Evolutionary conservation across 257 asterid genomes (phyloP), one percentile per base, ranked within the genome.

Genomic region (Ballota nigra): DNA sequence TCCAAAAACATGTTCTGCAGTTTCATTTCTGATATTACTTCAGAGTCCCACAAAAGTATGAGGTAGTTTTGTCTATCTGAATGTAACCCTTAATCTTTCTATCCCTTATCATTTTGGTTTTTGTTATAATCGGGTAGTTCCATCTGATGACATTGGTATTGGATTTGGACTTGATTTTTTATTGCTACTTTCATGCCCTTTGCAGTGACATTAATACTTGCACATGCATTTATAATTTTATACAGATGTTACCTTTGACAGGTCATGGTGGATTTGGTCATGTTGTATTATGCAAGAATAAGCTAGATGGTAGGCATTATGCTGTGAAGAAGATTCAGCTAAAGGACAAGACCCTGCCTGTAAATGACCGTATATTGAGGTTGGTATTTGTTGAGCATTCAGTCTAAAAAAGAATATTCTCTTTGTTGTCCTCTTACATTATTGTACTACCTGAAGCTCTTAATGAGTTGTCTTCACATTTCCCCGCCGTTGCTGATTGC

Each of bases 221-320:
- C 52, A 24, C 22, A 61, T 45, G 78, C 5, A 41, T 33, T 8
- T 52, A n/a, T n/a, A n/a, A n/a, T n/a, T n/a, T n/a, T n/a, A 16
- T 66, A 55, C 28, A 11, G 43, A 12, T 66, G 70, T 63, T 36
- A 33, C 63, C 61, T 80, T 68, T 76, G 65, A 65, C 83, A 93
- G 98, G 98, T 68, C 99, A 85, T 73, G 99, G 99, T 75, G 99
- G 99, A 69, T 94, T 91, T 83, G 99, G 99, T 76, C 97, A 86
- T 47, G 99, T 94, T 68, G 92, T 94, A 78, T 76, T 94, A 64
- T 94, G 99, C 89, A 91, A 89, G 87, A 94, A 94, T 85, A 94
- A 94, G 88, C 83, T 91, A 66, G 99, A 94, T 77, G 99, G 99
- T 60, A 79, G 98, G 70, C 99, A 94, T 66, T 94, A 94, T 81